These are phyloP conservation scores for Aspergillus jensenii DNA, from an alignment of 2,329 filamentous ascomycete genomes.

Conservation along the genomic window DNA sequence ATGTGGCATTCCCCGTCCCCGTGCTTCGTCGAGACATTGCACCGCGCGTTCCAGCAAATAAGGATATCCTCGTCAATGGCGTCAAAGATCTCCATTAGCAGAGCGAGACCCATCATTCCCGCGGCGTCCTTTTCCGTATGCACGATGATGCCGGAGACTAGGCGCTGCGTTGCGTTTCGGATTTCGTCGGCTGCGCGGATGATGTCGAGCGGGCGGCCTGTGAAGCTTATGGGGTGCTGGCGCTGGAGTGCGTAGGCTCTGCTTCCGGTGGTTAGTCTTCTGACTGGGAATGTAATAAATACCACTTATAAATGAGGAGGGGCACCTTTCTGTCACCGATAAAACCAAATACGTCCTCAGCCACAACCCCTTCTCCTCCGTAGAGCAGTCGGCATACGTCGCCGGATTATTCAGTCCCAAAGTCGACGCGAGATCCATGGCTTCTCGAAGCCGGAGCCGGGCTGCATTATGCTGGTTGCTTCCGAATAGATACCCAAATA, in stretches of 20 bases:
- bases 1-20: constrained; percentile 59
- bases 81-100: constrained; percentile 47
- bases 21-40: constrained; percentile 56
- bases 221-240: constrained; percentile 44
- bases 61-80: constrained; percentile 46
- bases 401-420: constrained; percentile 41
- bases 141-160: constrained; percentile 41
- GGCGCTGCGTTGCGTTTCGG: neutral
- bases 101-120: constrained; percentile 44
- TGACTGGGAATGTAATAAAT: neutral
- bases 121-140: constrained; percentile 45
- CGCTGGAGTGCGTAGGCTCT: constrained; percentile 26
- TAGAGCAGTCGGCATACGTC: constrained; percentile 37
- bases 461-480: constrained; percentile 73
- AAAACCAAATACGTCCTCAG: constrained; percentile 39
- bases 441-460: constrained; percentile 76
- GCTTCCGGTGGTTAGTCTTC: neutral
- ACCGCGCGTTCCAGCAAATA: constrained; percentile 46
- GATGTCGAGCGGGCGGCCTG: constrained; percentile 41
- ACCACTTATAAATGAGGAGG: neutral
- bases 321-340: constrained; percentile 36
- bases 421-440: constrained; percentile 46
- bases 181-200: constrained; percentile 37
- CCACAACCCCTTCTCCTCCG: constrained; percentile 41
- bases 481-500: constrained; percentile 71